Evolutionary conservation across 495 filamentous ascomycete species (phyloP).

Genomic region (Clohesyomyces aquaticus): DNA sequence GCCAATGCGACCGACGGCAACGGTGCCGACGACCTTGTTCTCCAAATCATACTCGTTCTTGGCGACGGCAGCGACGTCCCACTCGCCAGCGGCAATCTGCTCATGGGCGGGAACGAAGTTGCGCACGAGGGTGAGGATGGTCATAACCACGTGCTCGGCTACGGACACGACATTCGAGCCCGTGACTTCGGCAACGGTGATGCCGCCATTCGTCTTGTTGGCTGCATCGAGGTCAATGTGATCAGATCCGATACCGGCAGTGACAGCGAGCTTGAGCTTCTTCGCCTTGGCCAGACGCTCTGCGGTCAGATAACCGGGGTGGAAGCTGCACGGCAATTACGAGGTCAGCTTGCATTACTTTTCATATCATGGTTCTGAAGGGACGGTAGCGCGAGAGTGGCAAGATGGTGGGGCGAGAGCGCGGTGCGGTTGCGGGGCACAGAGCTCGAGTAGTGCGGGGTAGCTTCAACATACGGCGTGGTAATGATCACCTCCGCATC

Average conservation of each 20-base stretch:
- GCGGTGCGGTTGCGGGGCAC: slow-evolving; percentile 30
- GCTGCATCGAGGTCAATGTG: slow-evolving; percentile 96
- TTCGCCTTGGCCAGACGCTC: slow-evolving; percentile 97
- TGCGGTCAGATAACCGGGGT: slow-evolving; percentile 95
- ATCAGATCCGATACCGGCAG: slow-evolving; percentile 96
- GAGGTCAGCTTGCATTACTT: slow-evolving; percentile 8
- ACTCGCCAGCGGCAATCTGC: slow-evolving; percentile 83
- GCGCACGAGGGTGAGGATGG: slow-evolving; percentile 91
- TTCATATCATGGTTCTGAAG: neutral
- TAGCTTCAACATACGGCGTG: slow-evolving; percentile 73
- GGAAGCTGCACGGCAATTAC: slow-evolving; percentile 67
- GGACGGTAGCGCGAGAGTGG: neutral
- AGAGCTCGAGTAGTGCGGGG: slow-evolving; percentile 24
- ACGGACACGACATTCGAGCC: slow-evolving; percentile 61
- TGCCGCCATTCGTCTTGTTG: slow-evolving; percentile 96
- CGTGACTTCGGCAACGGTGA: slow-evolving; percentile 97
- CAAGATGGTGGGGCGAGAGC: slow-evolving; percentile 9
- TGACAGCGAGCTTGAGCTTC: slow-evolving; percentile 94
- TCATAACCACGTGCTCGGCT: slow-evolving; percentile 86
- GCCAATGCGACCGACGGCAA: slow-evolving; percentile 95
- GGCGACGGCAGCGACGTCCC: slow-evolving; percentile 93
- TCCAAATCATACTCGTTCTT: slow-evolving; percentile 99
- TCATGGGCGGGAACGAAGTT: slow-evolving; percentile 99
- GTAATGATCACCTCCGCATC: slow-evolving; percentile 99
- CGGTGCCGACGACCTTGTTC: slow-evolving; percentile 96